A percentile compares a stretch with the other conserved stretches of the same genome.
Conservation (phyloP, 306 rosid species). For the Casuarina equisetifolia region DNA sequence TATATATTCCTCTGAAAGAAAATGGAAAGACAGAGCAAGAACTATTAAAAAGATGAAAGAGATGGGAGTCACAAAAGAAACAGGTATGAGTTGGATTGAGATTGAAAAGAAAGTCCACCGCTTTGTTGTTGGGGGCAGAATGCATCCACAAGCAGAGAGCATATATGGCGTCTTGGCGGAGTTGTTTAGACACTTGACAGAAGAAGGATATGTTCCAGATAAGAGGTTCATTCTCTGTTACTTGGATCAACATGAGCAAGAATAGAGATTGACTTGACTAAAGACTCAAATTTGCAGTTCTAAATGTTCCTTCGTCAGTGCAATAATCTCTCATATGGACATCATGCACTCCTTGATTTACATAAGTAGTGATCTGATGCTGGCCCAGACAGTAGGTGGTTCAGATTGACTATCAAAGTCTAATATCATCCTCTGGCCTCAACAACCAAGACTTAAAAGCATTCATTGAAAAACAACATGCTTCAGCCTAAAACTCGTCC, state of each 20-base stretch:
- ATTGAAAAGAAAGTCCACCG: slow-evolving; percentile 63
- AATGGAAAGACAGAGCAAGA: slow-evolving; percentile 84
- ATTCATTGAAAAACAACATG: no score
- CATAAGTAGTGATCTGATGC: no score
- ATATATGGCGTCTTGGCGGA: slow-evolving; percentile 54
- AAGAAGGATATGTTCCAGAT: slow-evolving; percentile 81
- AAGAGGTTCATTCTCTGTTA: slow-evolving; percentile 57
- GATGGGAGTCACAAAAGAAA: slow-evolving; percentile 68
- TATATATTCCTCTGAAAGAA: slow-evolving; percentile 78
- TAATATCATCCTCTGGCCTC: no score
- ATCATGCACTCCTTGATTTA: no score
- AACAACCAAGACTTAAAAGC: no score
- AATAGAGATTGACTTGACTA: slow-evolving; percentile 14
- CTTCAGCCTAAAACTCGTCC: no score
- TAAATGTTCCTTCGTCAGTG: background rate
- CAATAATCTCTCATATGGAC: background rate
- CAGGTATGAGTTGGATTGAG: slow-evolving; percentile 84
- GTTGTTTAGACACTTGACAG: slow-evolving; percentile 55
- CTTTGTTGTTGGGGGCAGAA: slow-evolving; percentile 74
- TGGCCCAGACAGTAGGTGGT: no score
- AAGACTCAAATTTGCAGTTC: background rate
- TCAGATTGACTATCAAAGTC: no score
- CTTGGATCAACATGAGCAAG: slow-evolving; percentile 46
- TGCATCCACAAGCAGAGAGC: slow-evolving; percentile 64
- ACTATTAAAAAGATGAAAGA: slow-evolving; percentile 79